These are phyloP conservation scores for Albatrellus ellisii DNA, from an alignment of 768 basidiomycete species.

Conservation along the genomic window DNA sequence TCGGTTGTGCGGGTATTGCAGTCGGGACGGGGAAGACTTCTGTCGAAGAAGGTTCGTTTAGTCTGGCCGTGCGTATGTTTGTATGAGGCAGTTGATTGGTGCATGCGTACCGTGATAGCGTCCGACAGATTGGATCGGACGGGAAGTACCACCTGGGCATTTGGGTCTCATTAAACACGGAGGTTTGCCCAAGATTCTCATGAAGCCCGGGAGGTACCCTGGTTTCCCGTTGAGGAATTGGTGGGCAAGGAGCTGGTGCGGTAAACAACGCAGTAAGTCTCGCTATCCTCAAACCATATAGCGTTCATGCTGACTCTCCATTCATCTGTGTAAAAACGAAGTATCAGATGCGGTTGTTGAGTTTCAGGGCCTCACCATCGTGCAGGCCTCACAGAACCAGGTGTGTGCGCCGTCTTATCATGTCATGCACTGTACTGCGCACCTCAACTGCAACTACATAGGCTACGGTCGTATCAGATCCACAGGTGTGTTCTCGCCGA, in stretches of 20 bases:
- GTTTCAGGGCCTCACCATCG: conserved; percentile 70
- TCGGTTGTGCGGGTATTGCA: conserved; percentile 15
- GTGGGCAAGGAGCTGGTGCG: conserved; percentile 71
- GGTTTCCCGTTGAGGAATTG: conserved; percentile 65
- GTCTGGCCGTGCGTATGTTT: neutral
- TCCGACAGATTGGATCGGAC: conserved; percentile 59
- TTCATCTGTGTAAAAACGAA: conserved; percentile 15
- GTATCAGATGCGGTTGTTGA: conserved; percentile 77
- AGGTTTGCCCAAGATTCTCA: conserved; percentile 66
- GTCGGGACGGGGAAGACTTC: conserved; percentile 41
- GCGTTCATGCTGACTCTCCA: neutral
- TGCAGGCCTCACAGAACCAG: conserved; percentile 80
- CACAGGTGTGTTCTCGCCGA: conserved; percentile 26
- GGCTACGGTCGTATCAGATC: conserved; percentile 67
- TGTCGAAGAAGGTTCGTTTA: conserved; percentile 47
- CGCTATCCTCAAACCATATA: neutral
- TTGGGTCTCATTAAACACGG: conserved; percentile 74
- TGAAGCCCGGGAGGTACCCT: conserved; percentile 67
- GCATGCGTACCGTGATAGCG: conserved; percentile 17
- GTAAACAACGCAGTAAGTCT: conserved; percentile 51
- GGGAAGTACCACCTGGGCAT: conserved; percentile 57
- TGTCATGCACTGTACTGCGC: neutral
- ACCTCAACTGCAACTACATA: too few species aligned
- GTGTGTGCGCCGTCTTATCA: conserved; percentile 16
- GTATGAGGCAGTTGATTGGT: neutral